Conservation (phyloP, 225 moss, liverwort and hornwort species). For the Climacium dendroides region DNA sequence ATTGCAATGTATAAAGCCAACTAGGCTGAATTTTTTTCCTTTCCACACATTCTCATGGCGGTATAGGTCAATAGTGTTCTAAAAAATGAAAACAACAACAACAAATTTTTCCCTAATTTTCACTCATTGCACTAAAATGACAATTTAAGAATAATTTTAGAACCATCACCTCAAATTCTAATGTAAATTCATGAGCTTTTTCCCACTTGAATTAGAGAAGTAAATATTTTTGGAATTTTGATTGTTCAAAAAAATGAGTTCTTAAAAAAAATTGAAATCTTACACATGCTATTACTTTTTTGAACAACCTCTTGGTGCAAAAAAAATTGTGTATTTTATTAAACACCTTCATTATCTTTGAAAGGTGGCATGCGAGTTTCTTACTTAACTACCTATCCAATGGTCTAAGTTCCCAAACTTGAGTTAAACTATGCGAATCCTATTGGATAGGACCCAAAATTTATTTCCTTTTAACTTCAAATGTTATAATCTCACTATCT, state of each 20-base stretch:
- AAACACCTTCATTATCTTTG: background rate
- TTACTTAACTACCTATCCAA: background rate
- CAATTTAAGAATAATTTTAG: background rate
- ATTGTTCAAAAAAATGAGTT: background rate
- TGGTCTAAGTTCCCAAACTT: rapidly evolving
- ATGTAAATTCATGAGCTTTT: background rate
- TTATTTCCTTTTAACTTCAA: background rate
- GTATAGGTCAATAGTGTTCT: background rate
- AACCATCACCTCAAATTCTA: background rate
- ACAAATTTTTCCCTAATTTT: background rate
- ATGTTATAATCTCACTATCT: background rate
- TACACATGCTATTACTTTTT: background rate
- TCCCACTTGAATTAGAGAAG: background rate
- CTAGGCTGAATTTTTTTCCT: rapidly evolving
- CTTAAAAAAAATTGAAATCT: too few relatives aligned
- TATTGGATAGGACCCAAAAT: too few relatives aligned
- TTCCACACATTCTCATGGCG: rapidly evolving
- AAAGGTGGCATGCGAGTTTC: background rate
- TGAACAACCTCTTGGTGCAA: background rate
- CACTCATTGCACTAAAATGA: background rate
- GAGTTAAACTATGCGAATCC: background rate
- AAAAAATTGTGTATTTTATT: background rate
- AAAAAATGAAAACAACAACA: too few relatives aligned
- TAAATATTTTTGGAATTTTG: background rate
- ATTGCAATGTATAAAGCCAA: background rate